Conservation (phyloP, 2,329 filamentous ascomycete genomes). For the Colletotrichum spinosum region DNA sequence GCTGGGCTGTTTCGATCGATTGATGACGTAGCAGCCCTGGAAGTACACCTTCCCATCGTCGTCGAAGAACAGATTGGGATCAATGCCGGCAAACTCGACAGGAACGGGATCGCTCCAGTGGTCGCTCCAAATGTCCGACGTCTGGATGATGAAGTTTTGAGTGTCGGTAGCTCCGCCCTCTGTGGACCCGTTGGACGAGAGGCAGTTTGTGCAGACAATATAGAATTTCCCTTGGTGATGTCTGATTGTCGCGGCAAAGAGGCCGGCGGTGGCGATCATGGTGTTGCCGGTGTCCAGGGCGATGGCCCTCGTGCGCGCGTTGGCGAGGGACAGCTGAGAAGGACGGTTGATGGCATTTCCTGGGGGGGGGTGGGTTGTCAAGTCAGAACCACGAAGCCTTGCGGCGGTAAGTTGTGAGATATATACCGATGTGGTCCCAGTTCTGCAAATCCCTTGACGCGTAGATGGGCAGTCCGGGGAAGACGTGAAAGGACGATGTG, state of each 20-base stretch:
- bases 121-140: conserved; percentile 33
- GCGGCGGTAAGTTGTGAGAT: too few species aligned
- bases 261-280: conserved; percentile 7
- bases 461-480: conserved; percentile 61
- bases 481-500: conserved; percentile 70
- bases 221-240: conserved; percentile 41
- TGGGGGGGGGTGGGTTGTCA: conserved; percentile 39
- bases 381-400: too few species aligned
- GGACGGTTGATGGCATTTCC: conserved; percentile 20
- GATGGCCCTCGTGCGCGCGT: conserved; percentile 37
- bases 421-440: conserved; percentile 37
- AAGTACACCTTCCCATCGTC: conserved; percentile 65
- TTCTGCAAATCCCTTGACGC: conserved; percentile 46
- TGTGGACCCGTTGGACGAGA: conserved; percentile 33
- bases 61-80: conserved; percentile 67
- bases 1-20: background rate
- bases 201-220: background rate
- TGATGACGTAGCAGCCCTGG: background rate
- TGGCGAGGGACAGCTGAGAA: background rate
- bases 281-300: too few species aligned
- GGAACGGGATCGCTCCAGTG: conserved; percentile 40
- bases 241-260: conserved; percentile 42
- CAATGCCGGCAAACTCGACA: conserved; percentile 44
- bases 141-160: conserved; percentile 38
- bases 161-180: conserved; percentile 26